Evolutionary conservation across 371 early-diverging fungal species (phyloP).

Genomic region (Dichotomocladium elegans): DNA sequence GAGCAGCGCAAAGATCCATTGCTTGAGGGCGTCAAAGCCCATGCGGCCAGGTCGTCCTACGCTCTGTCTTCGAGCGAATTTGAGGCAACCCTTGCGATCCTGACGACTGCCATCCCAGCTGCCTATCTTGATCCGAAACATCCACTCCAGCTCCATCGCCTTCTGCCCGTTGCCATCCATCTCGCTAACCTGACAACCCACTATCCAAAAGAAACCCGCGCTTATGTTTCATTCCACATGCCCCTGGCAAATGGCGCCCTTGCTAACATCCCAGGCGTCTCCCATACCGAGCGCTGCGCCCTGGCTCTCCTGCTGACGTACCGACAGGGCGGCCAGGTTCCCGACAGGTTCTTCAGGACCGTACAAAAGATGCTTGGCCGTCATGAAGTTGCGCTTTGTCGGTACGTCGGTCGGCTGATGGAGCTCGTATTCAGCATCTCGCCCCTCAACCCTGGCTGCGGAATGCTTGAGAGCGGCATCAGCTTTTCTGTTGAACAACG

Average conservation of each 20-base stretch:
- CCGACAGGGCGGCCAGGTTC: slow-evolving; percentile 54
- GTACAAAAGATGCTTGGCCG: slow-evolving; percentile 34
- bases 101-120: slow-evolving; percentile 24
- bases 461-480: slow-evolving; percentile 25
- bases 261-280: slow-evolving; percentile 55
- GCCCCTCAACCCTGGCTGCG: slow-evolving; percentile 35
- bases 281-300: slow-evolving; percentile 53
- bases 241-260: slow-evolving; percentile 57
- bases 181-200: slow-evolving; percentile 53
- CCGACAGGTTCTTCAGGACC: slow-evolving; percentile 38
- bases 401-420: slow-evolving; percentile 42
- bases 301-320: slow-evolving; percentile 50
- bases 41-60: slow-evolving; percentile 27
- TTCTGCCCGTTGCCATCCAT: slow-evolving; percentile 51
- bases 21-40: slow-evolving; percentile 44
- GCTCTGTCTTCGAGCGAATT: slow-evolving; percentile 20
- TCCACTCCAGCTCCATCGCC: slow-evolving; percentile 41
- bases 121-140: slow-evolving; percentile 27
- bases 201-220: slow-evolving; percentile 59
- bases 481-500: not conserved
- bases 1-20: slow-evolving; percentile 56
- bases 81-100: slow-evolving; percentile 33
- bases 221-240: slow-evolving; percentile 56
- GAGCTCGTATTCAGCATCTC: slow-evolving; percentile 43
- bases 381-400: slow-evolving; percentile 36